A percentile compares a stretch with the other conserved stretches of the same genome.
These are phyloP conservation scores for Monosiga brevicollis DNA, from an alignment of 78 protist genomes.

Conservation along the genomic window DNA sequence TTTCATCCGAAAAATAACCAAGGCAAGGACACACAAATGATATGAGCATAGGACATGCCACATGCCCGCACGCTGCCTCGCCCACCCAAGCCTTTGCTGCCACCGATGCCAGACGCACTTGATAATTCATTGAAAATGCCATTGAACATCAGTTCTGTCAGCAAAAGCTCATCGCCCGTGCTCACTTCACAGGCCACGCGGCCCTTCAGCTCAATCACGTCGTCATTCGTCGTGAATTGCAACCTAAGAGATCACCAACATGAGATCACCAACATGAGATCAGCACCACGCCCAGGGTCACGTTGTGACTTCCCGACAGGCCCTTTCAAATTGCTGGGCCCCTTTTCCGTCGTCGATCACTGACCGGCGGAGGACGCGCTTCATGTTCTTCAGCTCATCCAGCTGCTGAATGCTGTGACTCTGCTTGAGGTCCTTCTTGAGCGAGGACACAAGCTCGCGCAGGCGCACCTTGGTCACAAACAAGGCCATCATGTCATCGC, in stretches of 20 bases:
- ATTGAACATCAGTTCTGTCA: conserved; percentile 82
- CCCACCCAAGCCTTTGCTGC: too few relatives aligned
- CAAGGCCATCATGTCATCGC: not conserved
- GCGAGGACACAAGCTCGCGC: conserved; percentile 9
- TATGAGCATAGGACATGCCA: too few relatives aligned
- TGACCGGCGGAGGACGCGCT: conserved; percentile 65
- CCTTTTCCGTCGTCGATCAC: too few relatives aligned
- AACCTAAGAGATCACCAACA: conserved; percentile 24
- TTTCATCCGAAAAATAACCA: too few relatives aligned
- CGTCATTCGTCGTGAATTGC: conserved; percentile 59
- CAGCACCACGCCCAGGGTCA: too few relatives aligned
- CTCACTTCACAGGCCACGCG: conserved; percentile 88
- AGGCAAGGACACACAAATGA: too few relatives aligned
- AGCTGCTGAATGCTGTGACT: conserved; percentile 43
- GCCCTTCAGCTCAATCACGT: conserved; percentile 81
- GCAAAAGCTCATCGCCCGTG: conserved; percentile 85
- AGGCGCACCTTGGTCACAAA: not conserved
- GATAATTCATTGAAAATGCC: conserved; percentile 79
- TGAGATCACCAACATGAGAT: too few relatives aligned
- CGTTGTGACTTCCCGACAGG: too few relatives aligned
- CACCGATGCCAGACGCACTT: conserved; percentile 43
- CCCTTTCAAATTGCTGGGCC: too few relatives aligned
- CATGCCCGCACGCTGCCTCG: too few relatives aligned
- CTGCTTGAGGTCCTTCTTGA: conserved; percentile 24
- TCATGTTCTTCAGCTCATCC: conserved; percentile 49